Conservation (phyloP, 345 rosid species). For the Acer negundo region DNA sequence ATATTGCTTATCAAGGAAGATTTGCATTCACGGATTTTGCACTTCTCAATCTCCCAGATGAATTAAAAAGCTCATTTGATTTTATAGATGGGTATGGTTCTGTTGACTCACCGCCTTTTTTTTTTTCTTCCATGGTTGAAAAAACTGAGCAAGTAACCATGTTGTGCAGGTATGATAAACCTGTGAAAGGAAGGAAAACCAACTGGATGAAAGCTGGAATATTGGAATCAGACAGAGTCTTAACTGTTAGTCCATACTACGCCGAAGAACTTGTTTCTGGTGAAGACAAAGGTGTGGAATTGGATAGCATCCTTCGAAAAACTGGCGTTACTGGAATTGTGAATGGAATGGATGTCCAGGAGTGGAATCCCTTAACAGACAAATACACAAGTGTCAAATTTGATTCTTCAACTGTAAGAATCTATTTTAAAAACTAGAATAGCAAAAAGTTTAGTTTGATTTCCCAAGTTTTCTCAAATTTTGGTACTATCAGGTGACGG, state of each 20-base stretch:
- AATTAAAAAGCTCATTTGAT: conserved; percentile 29
- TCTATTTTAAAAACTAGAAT: background rate
- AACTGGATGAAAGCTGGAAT: conserved; percentile 43
- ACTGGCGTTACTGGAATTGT: conserved; percentile 26
- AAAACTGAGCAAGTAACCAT: background rate
- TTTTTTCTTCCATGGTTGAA: background rate
- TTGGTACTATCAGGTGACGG: conserved; percentile 22
- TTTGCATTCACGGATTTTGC: conserved; percentile 25
- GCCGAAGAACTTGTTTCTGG: conserved; percentile 41
- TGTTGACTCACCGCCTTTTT: background rate
- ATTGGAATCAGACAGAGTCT: conserved; percentile 28
- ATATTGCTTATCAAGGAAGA: conserved; percentile 39
- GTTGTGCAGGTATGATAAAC: conserved; percentile 26
- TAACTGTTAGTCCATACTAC: conserved; percentile 36
- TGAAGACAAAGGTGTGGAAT: conserved; percentile 29
- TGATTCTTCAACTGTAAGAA: conserved; percentile 32
- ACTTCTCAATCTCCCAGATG: conserved; percentile 27
- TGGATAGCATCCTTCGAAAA: conserved; percentile 26
- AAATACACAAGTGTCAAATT: conserved; percentile 27
- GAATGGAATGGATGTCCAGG: conserved; percentile 41
- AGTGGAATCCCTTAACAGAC: conserved; percentile 35
- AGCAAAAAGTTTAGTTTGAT: background rate
- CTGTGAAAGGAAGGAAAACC: conserved; percentile 36
- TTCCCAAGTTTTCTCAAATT: background rate
- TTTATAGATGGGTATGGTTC: conserved; percentile 29